Evolutionary conservation across 108 stramenopile genomes (phyloP).

Genomic region (Mediolabrus comicus): DNA sequence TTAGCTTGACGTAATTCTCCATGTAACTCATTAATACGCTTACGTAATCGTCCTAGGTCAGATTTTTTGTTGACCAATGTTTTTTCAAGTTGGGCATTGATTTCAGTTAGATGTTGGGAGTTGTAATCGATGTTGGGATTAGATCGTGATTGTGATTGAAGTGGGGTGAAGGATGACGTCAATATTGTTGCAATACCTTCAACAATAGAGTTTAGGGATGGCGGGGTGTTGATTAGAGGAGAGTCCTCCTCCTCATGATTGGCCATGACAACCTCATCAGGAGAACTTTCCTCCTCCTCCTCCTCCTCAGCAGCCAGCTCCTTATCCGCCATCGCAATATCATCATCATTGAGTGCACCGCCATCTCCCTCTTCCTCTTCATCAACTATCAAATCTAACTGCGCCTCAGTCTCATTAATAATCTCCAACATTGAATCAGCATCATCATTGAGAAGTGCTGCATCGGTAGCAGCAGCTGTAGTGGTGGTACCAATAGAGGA

Average conservation of each 20-base stretch:
- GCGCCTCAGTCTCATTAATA: background rate
- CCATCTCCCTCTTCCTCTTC: background rate
- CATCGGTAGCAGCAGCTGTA: too few relatives aligned
- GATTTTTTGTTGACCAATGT: constrained; percentile 7
- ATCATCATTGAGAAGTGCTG: background rate
- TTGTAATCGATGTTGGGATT: constrained; percentile 2
- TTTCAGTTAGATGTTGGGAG: constrained; percentile 13
- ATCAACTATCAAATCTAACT: background rate
- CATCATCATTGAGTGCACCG: background rate
- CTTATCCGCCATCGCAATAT: background rate
- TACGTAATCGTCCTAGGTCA: constrained; percentile 22
- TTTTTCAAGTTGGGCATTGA: constrained; percentile 17
- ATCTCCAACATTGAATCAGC: background rate
- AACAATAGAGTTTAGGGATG: background rate
- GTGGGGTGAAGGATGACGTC: background rate
- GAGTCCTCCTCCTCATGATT: background rate
- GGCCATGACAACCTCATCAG: background rate
- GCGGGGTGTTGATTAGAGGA: background rate
- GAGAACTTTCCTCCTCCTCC: too few relatives aligned
- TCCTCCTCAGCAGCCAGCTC: background rate
- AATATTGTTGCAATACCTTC: background rate
- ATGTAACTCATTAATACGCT: constrained; percentile 18
- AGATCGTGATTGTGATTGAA: background rate
- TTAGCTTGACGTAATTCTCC: constrained; percentile 15
- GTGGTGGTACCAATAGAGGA: too few relatives aligned